Evolutionary conservation across 2,329 filamentous ascomycete species (phyloP), one percentile per base, ranked within the genome.

Genomic region (Cryphonectria japonica): DNA sequence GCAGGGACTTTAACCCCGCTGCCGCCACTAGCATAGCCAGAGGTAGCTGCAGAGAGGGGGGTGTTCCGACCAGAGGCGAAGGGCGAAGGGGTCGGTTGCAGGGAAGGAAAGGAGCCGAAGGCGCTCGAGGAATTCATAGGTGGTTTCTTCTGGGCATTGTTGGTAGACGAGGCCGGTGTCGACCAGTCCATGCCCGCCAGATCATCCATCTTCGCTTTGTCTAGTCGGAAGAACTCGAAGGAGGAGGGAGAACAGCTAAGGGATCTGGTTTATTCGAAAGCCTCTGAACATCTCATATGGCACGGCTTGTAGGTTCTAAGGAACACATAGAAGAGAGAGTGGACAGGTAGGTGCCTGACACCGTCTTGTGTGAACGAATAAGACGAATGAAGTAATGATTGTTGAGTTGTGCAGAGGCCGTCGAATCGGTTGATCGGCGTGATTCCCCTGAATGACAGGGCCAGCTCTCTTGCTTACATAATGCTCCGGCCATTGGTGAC

Each of bases 161-260:
- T 76, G 78, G 76, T 79, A 73, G 73, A 77, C 76, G 72, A 78
- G 74, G 78, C 75, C 71, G 79, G 77, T 65, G 82, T 76, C 66
- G 86, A 87, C 88, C 88, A 91, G 80, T 87, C 86, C 75, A 91
- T 83, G 74, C 86, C 85, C 64, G 86, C 85, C 65, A 91, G 85
- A 80, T 91, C 88, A 75, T 91, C 87, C 89, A 91, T 91, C 70
- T 77, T 82, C 68, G 46, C 62, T 52, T 57, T 68, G 60, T 41
- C 63, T 52, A n/a, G 46, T 65, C 57, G 57, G 43, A 71, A 59
- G 66, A 41, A 60, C 26, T 22, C 13, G 41, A 14, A 4, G 61
- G 26, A 14, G 41, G n/a, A 29, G 61, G 46, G 41, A 37, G 32
- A 11, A 54, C 26, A 22, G 70, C 41, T 71, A 71, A 50, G 69